These are phyloP conservation scores for Pythium dissotocum DNA, from an alignment of 352 stramenopile species.

Conservation along the genomic window DNA sequence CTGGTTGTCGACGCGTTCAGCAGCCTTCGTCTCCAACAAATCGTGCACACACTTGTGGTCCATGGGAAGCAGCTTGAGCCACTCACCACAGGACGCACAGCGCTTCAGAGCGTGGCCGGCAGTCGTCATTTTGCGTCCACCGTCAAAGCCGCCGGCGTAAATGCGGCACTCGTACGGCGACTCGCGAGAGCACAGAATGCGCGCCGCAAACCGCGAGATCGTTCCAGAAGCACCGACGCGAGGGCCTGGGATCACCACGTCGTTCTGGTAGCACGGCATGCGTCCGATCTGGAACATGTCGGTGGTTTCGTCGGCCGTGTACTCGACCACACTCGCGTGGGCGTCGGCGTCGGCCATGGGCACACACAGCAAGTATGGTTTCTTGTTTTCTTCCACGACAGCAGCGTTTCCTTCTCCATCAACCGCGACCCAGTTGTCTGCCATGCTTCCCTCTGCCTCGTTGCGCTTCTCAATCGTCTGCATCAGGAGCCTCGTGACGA, in stretches of 20 bases:
- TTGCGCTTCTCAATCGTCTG: constrained; percentile 39
- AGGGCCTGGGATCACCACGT: constrained; percentile 78
- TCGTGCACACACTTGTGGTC: constrained; percentile 47
- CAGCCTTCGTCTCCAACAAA: constrained; percentile 13
- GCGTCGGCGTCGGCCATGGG: constrained; percentile 69
- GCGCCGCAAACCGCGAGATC: constrained; percentile 70
- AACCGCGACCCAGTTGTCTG: neutral
- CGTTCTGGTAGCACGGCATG: constrained; percentile 73
- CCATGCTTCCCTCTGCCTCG: neutral
- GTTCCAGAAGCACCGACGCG: constrained; percentile 70
- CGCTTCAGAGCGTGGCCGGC: constrained; percentile 69
- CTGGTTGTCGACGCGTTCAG: constrained; percentile 10
- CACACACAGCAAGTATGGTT: constrained; percentile 59
- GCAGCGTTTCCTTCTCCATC: neutral
- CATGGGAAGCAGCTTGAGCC: constrained; percentile 47
- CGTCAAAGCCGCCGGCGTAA: constrained; percentile 74
- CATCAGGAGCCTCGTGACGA: constrained; percentile 56
- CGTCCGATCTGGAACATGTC: constrained; percentile 87
- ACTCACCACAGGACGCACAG: constrained; percentile 46
- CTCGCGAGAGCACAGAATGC: constrained; percentile 61
- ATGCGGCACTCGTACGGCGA: constrained; percentile 66
- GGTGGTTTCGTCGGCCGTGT: constrained; percentile 36
- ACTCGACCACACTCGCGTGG: constrained; percentile 66
- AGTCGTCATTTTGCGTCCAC: constrained; percentile 47
- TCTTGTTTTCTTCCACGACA: neutral